Evolutionary conservation across 371 early-diverging fungal species (phyloP).

Genomic region (Choanephora cucurbitarum): DNA sequence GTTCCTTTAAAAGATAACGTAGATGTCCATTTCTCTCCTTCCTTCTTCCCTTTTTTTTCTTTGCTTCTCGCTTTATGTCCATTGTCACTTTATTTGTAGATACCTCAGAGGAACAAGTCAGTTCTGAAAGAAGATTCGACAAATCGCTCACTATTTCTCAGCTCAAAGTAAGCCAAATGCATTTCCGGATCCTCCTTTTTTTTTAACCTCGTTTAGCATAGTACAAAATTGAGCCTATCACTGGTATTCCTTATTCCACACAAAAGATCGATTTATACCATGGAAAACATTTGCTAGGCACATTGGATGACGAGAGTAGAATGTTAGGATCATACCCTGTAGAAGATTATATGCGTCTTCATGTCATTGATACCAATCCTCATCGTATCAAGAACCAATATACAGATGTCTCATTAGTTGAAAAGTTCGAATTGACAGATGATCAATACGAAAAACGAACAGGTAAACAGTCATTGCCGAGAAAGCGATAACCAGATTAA

Average conservation of each 20-base stretch:
- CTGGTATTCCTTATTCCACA: conserved; percentile 78
- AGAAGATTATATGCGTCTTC: conserved; percentile 76
- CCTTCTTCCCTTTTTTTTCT: background rate
- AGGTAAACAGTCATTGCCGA: too few relatives aligned
- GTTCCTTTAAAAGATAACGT: too few relatives aligned
- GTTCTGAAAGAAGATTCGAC: conserved; percentile 80
- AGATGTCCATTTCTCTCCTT: background rate
- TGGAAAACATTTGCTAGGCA: conserved; percentile 59
- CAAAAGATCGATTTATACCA: conserved; percentile 69
- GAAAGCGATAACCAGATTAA: too few relatives aligned
- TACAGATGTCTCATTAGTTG: conserved; percentile 85
- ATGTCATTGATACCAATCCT: conserved; percentile 74
- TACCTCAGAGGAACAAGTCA: conserved; percentile 59
- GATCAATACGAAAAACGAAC: conserved; percentile 81
- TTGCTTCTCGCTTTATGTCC: conserved; percentile 40
- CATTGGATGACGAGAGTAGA: conserved; percentile 64
- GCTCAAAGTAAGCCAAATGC: conserved; percentile 80
- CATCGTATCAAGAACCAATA: conserved; percentile 69
- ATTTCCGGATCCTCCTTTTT: too few relatives aligned
- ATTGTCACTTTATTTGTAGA: conserved; percentile 78
- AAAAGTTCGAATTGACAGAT: conserved; percentile 89
- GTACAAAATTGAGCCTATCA: conserved; percentile 88
- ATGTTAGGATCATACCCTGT: conserved; percentile 90
- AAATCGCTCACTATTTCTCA: conserved; percentile 69
- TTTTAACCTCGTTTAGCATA: too few relatives aligned